phyloP scores from a whole-genome alignment of 306 rosid genomes.

The Cucurbita argyrosperma region DNA sequence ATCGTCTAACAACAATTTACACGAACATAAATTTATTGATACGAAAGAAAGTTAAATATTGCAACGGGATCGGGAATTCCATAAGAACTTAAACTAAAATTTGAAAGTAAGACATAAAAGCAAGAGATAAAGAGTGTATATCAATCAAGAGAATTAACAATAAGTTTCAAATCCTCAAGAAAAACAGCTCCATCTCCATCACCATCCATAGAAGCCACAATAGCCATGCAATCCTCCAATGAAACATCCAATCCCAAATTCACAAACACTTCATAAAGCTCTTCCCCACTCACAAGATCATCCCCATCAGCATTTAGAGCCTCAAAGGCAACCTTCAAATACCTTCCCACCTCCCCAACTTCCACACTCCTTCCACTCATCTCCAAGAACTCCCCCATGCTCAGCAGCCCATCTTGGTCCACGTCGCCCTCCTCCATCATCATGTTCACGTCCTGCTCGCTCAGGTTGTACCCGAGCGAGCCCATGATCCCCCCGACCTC shows the following conservation, averaged over 20 bases:
- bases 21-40: too few species aligned
- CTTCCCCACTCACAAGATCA: conserved; percentile 39
- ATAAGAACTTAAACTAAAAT: background rate
- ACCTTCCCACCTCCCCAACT: conserved; percentile 19
- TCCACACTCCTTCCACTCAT: conserved; percentile 44
- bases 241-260: conserved; percentile 27
- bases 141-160: conserved; percentile 32
- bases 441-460: conserved; percentile 33
- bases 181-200: conserved; percentile 67
- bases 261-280: conserved; percentile 26
- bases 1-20: too few species aligned
- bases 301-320: conserved; percentile 30
- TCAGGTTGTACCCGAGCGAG: conserved; percentile 48
- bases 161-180: conserved; percentile 42
- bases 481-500: conserved; percentile 58
- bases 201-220: conserved; percentile 44
- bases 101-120: background rate
- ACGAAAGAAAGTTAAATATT: background rate
- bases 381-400: conserved; percentile 33
- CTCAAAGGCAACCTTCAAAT: conserved; percentile 28
- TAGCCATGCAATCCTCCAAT: conserved; percentile 29
- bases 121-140: background rate
- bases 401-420: conserved; percentile 42
- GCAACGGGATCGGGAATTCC: background rate
- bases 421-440: conserved; percentile 60